These are phyloP conservation scores for Cytospora chrysosperma DNA, from an alignment of 2,329 filamentous ascomycete species.

Conservation along the genomic window DNA sequence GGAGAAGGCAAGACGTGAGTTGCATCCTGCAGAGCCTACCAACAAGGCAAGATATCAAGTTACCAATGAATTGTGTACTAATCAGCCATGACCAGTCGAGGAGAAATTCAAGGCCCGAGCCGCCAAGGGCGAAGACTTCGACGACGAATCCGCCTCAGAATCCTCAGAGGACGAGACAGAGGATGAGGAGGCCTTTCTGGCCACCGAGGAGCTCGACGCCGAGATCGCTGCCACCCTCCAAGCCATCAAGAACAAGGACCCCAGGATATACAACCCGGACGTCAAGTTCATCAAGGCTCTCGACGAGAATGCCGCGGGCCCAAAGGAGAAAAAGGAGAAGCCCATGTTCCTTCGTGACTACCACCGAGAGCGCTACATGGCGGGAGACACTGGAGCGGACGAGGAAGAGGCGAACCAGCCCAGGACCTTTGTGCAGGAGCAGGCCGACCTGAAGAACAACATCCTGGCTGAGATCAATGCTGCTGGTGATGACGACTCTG, in stretches of 20 bases:
- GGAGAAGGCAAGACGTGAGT: slow-evolving; percentile 69
- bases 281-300: slow-evolving; percentile 73
- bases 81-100: slow-evolving; percentile 63
- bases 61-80: background rate
- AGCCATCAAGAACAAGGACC: slow-evolving; percentile 88
- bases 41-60: background rate
- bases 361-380: slow-evolving; percentile 84
- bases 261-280: slow-evolving; percentile 80
- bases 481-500: slow-evolving; percentile 51
- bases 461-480: slow-evolving; percentile 81
- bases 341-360: slow-evolving; percentile 86
- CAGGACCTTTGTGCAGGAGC: slow-evolving; percentile 82
- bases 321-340: slow-evolving; percentile 68
- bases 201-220: slow-evolving; percentile 79
- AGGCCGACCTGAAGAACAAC: slow-evolving; percentile 75
- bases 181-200: slow-evolving; percentile 86
- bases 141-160: slow-evolving; percentile 57
- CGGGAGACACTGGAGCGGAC: slow-evolving; percentile 61
- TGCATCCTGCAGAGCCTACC: background rate
- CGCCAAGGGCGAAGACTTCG: slow-evolving; percentile 46
- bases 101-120: slow-evolving; percentile 69
- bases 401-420: slow-evolving; percentile 48
- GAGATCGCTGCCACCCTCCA: slow-evolving; percentile 84
- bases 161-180: slow-evolving; percentile 76
- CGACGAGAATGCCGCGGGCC: slow-evolving; percentile 46